phyloP scores from a whole-genome alignment of 2,329 filamentous ascomycete species.

The Immersiporthe knoxdaviesiana region DNA sequence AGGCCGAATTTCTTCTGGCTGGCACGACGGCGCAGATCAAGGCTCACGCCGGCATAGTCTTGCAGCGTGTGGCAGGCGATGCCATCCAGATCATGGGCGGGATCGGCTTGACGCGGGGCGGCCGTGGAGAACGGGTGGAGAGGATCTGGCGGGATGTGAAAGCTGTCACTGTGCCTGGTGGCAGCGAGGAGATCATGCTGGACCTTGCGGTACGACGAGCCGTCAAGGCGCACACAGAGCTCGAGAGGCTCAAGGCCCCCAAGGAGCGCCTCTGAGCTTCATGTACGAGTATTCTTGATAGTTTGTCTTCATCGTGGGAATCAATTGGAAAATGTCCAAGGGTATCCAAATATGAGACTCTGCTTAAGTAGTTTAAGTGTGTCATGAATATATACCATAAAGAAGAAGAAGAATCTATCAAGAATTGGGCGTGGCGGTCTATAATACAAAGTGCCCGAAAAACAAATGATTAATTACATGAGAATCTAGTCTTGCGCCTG shows the following conservation, averaged over 20 bases:
- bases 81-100: conserved; percentile 31
- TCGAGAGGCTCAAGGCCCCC: neutral
- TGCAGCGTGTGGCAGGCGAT: conserved; percentile 29
- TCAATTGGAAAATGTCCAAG: no score
- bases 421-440: neutral
- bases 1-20: conserved; percentile 36
- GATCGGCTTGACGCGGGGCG: conserved; percentile 29
- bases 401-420: no score
- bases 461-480: no score
- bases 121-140: conserved; percentile 31
- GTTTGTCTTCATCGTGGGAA: no score
- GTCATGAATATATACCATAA: no score
- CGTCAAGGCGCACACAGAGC: conserved; percentile 8
- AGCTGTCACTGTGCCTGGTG: conserved; percentile 30
- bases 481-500: neutral
- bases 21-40: conserved; percentile 31
- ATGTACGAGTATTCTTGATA: neutral
- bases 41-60: conserved; percentile 29
- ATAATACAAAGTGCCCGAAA: neutral
- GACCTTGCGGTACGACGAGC: conserved; percentile 29
- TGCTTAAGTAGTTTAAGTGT: no score
- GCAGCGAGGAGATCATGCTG: conserved; percentile 31
- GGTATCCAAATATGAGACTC: no score
- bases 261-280: conserved; percentile 1
- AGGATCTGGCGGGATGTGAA: conserved; percentile 30